Conservation (phyloP, 2,329 filamentous ascomycete species). For the Endoconidiophora laricicola region DNA sequence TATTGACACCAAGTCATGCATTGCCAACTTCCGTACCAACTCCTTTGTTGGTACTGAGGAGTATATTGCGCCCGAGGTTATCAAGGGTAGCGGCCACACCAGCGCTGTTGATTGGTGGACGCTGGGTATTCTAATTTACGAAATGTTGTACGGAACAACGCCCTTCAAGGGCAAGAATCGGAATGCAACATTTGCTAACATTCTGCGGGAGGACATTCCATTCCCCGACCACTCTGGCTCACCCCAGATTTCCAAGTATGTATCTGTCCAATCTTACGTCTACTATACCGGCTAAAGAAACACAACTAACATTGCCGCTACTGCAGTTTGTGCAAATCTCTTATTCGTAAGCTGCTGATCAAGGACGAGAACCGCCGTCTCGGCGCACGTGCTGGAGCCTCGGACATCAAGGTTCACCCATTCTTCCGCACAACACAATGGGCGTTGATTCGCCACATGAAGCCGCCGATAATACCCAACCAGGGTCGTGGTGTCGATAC, state of each 20-base stretch:
- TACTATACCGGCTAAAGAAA: constrained; percentile 3
- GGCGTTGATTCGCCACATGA: constrained; percentile 94
- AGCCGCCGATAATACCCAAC: constrained; percentile 89
- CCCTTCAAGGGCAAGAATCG: constrained; percentile 99
- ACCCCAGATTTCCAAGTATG: constrained; percentile 84
- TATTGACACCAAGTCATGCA: constrained; percentile 98
- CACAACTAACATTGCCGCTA: constrained; percentile 7
- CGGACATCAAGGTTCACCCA: constrained; percentile 87
- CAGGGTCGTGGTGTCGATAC: constrained; percentile 84
- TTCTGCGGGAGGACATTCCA: constrained; percentile 83
- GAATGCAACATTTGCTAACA: constrained; percentile 96
- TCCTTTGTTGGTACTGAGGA: constrained; percentile 98
- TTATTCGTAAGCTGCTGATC: constrained; percentile 92
- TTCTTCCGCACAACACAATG: constrained; percentile 96
- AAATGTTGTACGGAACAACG: constrained; percentile 97
- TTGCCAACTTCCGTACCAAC: constrained; percentile 94
- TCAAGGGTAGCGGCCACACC: constrained; percentile 95
- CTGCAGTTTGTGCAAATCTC: constrained; percentile 74
- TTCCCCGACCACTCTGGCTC: constrained; percentile 79
- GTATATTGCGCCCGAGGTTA: constrained; percentile 96
- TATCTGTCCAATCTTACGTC: constrained; percentile 14
- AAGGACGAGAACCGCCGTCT: constrained; percentile 92
- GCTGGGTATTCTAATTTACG: constrained; percentile 87
- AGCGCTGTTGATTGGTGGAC: constrained; percentile 99
- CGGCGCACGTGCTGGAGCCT: constrained; percentile 84